phyloP scores from a whole-genome alignment of 75 land plant genomes.

The Cupressus sempervirens region DNA sequence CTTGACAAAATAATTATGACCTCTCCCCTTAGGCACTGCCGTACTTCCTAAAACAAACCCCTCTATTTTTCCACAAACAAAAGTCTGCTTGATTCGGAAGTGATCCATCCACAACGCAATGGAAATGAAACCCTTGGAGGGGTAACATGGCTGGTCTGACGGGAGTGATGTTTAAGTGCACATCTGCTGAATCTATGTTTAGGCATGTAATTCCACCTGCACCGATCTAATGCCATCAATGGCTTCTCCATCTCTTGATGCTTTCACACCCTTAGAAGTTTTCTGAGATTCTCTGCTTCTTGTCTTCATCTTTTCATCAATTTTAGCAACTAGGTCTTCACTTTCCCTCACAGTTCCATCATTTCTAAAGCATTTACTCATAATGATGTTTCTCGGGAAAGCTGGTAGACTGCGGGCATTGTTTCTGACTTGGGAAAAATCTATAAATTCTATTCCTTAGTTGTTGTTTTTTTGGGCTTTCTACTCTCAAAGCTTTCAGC shows the following conservation, averaged over 20 bases:
- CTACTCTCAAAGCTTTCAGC: not conserved
- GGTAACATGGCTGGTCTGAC: not conserved
- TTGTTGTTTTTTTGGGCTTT: too few relatives aligned
- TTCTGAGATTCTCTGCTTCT: not conserved
- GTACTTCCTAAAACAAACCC: too few relatives aligned
- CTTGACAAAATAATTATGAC: too few relatives aligned
- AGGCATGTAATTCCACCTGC: not conserved
- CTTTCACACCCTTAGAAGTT: not conserved
- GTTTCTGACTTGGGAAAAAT: not conserved
- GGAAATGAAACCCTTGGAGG: not conserved
- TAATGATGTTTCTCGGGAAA: not conserved
- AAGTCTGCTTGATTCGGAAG: conserved; percentile 15
- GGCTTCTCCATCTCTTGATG: not conserved
- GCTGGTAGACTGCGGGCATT: not conserved
- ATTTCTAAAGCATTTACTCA: not conserved
- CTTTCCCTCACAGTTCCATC: not conserved
- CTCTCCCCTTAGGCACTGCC: too few relatives aligned
- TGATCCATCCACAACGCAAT: conserved; percentile 15
- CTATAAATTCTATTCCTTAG: not conserved
- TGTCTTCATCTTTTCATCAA: not conserved
- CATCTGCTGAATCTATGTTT: not conserved
- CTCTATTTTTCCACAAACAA: too few relatives aligned
- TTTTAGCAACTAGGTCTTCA: not conserved
- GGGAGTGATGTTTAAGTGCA: not conserved
- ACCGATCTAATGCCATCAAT: not conserved